phyloP scores from a whole-genome alignment of 1,284 basidiomycete genomes.

The Trichosporon faecale region DNA sequence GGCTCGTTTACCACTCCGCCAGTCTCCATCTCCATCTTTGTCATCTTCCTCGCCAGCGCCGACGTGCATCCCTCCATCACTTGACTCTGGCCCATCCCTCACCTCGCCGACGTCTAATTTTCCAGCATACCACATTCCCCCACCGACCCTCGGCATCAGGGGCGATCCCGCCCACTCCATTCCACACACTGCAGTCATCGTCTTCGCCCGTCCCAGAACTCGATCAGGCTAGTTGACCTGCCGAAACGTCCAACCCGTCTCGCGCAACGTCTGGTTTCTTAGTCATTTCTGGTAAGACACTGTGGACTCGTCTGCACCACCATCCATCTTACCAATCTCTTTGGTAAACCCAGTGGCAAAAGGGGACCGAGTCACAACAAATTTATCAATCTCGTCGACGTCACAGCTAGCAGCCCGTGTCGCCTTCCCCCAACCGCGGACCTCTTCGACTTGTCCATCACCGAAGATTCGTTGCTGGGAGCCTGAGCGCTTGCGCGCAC shows the following conservation, averaged over 20 bases:
- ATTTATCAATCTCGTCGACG: background rate
- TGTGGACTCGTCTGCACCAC: background rate
- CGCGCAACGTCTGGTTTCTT: conserved; percentile 1
- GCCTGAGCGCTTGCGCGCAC: conserved; percentile 5
- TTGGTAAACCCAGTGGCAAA: background rate
- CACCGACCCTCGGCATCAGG: conserved; percentile 4
- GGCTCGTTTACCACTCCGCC: background rate
- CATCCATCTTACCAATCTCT: background rate
- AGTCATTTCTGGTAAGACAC: background rate
- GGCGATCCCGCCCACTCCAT: conserved; percentile 10
- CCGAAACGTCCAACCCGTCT: background rate
- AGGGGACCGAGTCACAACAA: conserved; percentile 6
- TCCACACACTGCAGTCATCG: conserved; percentile 10
- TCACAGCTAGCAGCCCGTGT: background rate
- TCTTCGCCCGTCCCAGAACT: background rate
- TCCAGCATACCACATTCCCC: conserved; percentile 10
- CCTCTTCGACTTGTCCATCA: background rate
- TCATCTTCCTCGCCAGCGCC: background rate
- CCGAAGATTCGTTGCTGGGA: background rate
- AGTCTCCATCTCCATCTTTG: background rate
- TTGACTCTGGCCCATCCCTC: background rate
- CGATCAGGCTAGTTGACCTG: background rate
- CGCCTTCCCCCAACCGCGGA: background rate
- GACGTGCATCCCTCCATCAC: background rate
- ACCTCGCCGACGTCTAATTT: background rate